These are phyloP conservation scores for Echinochloa phyllopogon DNA, from an alignment of 176 grass and related monocot species.

Conservation along the genomic window DNA sequence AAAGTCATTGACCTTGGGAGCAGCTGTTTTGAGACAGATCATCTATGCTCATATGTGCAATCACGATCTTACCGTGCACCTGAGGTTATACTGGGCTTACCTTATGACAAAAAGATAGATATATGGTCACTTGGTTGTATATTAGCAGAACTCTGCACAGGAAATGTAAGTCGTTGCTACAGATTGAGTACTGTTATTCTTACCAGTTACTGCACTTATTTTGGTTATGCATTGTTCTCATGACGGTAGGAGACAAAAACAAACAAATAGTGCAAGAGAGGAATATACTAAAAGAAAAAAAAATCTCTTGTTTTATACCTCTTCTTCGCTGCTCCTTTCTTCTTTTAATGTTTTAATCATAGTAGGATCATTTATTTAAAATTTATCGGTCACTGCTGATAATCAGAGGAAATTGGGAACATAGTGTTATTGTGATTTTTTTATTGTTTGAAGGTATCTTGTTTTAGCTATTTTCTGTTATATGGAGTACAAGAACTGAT, in stretches of 20 bases:
- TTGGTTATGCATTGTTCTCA: background rate
- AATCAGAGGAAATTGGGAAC: background rate
- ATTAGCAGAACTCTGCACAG: slow-evolving; percentile 96
- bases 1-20: slow-evolving; percentile 99
- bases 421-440: background rate
- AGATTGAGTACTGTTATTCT: background rate
- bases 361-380: slow-evolving; percentile 25
- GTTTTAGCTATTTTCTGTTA: background rate
- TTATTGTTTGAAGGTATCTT: slow-evolving; percentile 8
- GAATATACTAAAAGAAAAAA: background rate
- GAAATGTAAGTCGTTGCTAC: slow-evolving; percentile 78
- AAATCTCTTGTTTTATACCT: background rate
- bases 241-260: background rate
- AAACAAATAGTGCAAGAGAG: background rate
- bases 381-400: background rate
- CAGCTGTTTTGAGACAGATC: slow-evolving; percentile 98
- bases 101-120: slow-evolving; percentile 99
- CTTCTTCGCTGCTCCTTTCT: background rate
- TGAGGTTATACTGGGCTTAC: slow-evolving; percentile 91
- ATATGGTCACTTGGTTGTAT: slow-evolving; percentile 99
- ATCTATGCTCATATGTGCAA: slow-evolving; percentile 95
- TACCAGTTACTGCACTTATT: slow-evolving; percentile 12
- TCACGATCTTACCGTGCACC: slow-evolving; percentile 97
- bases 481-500: slow-evolving; percentile 20
- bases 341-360: background rate